phyloP scores from a whole-genome alignment of 441 rosid species.

The Gossypium schwendimanii region DNA sequence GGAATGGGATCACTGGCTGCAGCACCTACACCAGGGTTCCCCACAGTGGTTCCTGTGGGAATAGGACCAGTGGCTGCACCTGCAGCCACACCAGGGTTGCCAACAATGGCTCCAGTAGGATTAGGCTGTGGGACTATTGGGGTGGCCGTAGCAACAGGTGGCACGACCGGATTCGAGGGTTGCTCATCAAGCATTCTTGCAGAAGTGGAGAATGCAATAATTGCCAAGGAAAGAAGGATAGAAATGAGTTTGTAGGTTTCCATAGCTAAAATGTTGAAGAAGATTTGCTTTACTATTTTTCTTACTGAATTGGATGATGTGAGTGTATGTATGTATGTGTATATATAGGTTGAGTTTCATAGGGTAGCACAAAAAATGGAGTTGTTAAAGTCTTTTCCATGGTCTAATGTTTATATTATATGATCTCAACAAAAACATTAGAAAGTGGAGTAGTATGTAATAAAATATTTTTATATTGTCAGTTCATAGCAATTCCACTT shows the following conservation, averaged over 20 bases:
- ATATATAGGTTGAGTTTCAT: conserved; percentile 3
- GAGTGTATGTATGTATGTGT: neutral
- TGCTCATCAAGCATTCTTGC: conserved; percentile 15
- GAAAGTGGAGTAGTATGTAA: neutral
- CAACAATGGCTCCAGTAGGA: neutral
- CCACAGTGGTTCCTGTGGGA: conserved; percentile 22
- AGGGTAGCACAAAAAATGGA: neutral
- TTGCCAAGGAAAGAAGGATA: neutral
- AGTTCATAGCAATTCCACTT: too few species aligned
- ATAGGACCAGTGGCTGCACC: conserved; percentile 17
- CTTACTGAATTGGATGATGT: neutral
- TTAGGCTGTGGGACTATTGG: neutral
- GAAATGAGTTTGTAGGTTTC: conserved; percentile 12
- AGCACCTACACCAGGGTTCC: conserved; percentile 13
- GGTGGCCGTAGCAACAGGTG: conserved; percentile 1
- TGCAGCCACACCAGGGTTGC: neutral
- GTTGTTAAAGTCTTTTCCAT: neutral
- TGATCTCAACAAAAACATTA: neutral
- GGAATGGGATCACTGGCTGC: conserved; percentile 17
- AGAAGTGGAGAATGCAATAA: conserved; percentile 14
- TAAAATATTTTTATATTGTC: too few species aligned
- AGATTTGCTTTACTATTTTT: neutral
- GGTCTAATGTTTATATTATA: neutral
- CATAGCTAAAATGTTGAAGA: neutral
- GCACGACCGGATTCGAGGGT: neutral